Evolutionary conservation across 345 rosid genomes (phyloP), one percentile per base, ranked within the genome.

Genomic region (Theobroma cacao): DNA sequence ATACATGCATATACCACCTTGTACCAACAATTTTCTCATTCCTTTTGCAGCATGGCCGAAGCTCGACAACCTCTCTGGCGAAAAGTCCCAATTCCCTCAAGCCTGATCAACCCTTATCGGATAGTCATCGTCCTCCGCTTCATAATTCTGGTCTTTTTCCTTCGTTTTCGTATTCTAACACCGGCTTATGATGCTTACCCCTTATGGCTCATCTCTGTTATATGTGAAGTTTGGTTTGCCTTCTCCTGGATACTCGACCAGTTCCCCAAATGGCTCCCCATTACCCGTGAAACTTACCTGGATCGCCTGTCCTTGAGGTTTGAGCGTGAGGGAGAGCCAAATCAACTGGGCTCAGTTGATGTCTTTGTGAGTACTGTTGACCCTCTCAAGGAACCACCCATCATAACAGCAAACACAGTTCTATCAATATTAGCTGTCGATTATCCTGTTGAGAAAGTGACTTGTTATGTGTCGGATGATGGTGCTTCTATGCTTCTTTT

Each of bases 331-430:
- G 97, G 97, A 0, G 98, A 93, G 64, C 88, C 97, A 45, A 91
- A 92, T 82, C 80, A 75, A 26, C 87, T 96, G 3, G 91, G 93
- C 62, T 92, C 99, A 0, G 93, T 96, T 79, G 98, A 96, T 79
- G 84, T 95, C 78, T 95, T 84, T 68, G 98, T 93, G 43, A 93
- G 98, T 84, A 88, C 97, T 5, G 99, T 95, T 62, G 99, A 95
- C 67, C 98, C 99, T n/a, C 94, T 96, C 50, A 96, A 96, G 86
- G 99, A 96, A 75, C 99, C 99, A 4, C 99, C 99, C 0, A 96
- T 96, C 31, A 92, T 95, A 76, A 93, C 98, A 40, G 99, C 97
- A 82, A 95, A 95, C 75, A 95, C 99, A 0, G 94, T 93, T 30
- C 93, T 95, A 26, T 95, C 99, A 0, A 95, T 93, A 81, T 59